A percentile compares a stretch with the other conserved stretches of the same genome.
These are phyloP conservation scores for Verruconis gallopava DNA, from an alignment of 2,329 filamentous ascomycete genomes.

Conservation along the genomic window DNA sequence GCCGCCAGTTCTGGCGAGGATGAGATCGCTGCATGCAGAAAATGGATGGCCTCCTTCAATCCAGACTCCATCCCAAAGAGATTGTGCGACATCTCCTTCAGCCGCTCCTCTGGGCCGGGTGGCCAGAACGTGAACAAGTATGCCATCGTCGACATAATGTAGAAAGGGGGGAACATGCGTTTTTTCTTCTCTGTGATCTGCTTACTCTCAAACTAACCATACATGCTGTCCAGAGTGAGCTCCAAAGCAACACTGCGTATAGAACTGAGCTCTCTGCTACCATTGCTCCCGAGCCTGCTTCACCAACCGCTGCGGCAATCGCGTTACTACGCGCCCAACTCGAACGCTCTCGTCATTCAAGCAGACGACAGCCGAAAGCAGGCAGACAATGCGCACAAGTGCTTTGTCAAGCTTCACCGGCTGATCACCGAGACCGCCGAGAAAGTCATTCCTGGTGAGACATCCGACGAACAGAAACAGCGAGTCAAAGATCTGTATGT, in stretches of 20 bases:
- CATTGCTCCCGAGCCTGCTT: conserved; percentile 40
- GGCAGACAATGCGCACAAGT: conserved; percentile 44
- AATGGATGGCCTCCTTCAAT: conserved; percentile 44
- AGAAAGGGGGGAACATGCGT: too few species aligned
- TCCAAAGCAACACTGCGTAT: conserved; percentile 53
- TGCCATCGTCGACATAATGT: conserved; percentile 14
- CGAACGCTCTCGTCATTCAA: conserved; percentile 45
- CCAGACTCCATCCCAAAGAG: conserved; percentile 41
- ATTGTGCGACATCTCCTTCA: conserved; percentile 47
- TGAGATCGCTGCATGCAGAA: conserved; percentile 30
- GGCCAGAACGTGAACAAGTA: conserved; percentile 61
- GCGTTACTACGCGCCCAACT: conserved; percentile 42
- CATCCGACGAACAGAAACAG: conserved; percentile 40
- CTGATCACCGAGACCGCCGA: conserved; percentile 40
- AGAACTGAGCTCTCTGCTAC: conserved; percentile 38
- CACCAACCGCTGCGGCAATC: conserved; percentile 39
- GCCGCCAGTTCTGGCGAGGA: neutral
- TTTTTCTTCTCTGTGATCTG: too few species aligned
- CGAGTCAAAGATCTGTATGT: conserved; percentile 42
- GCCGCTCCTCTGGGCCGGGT: conserved; percentile 50
- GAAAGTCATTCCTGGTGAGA: conserved; percentile 45
- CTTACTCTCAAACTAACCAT: neutral
- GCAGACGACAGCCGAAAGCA: conserved; percentile 51
- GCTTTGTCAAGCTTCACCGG: conserved; percentile 44
- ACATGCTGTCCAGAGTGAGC: conserved; percentile 40